phyloP scores from a whole-genome alignment of 306 rosid genomes.

The Vigna radiata region DNA sequence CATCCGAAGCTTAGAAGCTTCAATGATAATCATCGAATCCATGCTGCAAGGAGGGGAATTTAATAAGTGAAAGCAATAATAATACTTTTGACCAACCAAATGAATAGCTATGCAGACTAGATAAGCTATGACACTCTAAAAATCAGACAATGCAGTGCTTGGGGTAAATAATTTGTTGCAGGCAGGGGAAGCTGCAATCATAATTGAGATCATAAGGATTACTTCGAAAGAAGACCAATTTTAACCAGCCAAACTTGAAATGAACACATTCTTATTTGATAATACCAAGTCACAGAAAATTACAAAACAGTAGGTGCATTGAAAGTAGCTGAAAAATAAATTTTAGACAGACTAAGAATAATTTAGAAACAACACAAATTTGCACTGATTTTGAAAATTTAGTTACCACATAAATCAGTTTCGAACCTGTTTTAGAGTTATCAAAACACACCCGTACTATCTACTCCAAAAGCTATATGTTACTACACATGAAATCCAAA shows the following conservation, averaged over 20 bases:
- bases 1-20: conserved; percentile 67
- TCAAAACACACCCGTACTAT: background rate
- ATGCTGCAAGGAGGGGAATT: conserved; percentile 54
- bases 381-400: conserved; percentile 19
- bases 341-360: background rate
- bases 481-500: conserved; percentile 12
- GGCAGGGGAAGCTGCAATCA: conserved; percentile 1
- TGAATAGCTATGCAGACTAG: conserved; percentile 1
- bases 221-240: background rate
- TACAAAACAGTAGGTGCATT: conserved; percentile 5
- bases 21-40: conserved; percentile 67
- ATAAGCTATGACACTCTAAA: conserved; percentile 3
- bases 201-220: background rate
- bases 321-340: background rate
- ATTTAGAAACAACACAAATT: background rate
- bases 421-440: background rate
- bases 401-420: conserved; percentile 18
- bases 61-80: conserved; percentile 7
- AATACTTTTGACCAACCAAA: conserved; percentile 13
- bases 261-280: conserved; percentile 4
- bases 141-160: background rate
- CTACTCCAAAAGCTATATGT: conserved; percentile 12
- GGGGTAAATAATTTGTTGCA: conserved; percentile 2
- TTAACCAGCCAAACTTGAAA: background rate
- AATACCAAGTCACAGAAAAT: background rate